Conservation (phyloP, 345 rosid species). For the Ailanthus altissimus region DNA sequence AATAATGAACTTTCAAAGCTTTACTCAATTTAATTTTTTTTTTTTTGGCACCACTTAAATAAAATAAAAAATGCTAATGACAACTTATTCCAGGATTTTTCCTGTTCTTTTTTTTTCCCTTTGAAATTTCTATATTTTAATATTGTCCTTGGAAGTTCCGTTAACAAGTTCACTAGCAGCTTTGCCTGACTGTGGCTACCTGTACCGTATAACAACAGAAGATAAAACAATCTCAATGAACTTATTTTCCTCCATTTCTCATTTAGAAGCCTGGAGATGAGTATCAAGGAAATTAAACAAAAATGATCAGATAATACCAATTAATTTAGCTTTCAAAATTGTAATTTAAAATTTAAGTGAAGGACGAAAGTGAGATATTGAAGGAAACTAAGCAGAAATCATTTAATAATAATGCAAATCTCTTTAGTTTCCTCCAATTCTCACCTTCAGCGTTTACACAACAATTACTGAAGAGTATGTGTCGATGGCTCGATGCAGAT, state of each 20-base stretch:
- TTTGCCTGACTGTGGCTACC: background rate
- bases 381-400: slow-evolving; percentile 5
- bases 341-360: background rate
- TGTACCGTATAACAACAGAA: too few relatives aligned
- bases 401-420: background rate
- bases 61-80: too few relatives aligned
- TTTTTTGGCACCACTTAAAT: too few relatives aligned
- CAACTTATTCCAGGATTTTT: too few relatives aligned
- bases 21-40: too few relatives aligned
- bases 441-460: slow-evolving; percentile 2
- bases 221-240: background rate
- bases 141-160: too few relatives aligned
- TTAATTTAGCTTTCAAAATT: background rate
- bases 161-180: background rate
- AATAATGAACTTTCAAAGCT: too few relatives aligned
- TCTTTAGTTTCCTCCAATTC: slow-evolving; percentile 14
- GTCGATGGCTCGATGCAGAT: too few relatives aligned
- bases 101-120: too few relatives aligned
- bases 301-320: background rate
- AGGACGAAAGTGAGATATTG: background rate
- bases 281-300: too few relatives aligned
- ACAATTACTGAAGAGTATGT: background rate
- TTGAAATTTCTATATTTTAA: background rate
- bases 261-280: too few relatives aligned
- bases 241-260: background rate